Conservation (phyloP, 2,329 filamentous ascomycete genomes). For the Penicillium fuscoglaucum region DNA sequence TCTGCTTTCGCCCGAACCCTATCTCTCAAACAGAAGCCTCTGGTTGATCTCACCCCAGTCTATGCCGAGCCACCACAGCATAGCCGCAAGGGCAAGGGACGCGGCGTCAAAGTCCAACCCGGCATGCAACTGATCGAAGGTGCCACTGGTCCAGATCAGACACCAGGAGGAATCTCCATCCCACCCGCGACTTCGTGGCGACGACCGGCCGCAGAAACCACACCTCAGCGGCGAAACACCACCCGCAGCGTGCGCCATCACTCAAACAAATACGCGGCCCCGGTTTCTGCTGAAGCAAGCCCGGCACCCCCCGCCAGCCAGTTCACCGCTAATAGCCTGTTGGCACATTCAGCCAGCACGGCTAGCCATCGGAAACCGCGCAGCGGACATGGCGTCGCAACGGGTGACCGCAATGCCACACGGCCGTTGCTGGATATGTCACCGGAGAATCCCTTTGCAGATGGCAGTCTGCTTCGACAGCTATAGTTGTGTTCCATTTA, state of each 20-base stretch:
- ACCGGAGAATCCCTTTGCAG: conserved; percentile 44
- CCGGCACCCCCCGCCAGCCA: conserved; percentile 20
- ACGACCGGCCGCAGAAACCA: conserved; percentile 27
- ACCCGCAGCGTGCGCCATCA: conserved; percentile 30
- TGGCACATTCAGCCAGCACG: conserved; percentile 31
- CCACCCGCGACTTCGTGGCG: conserved; percentile 45
- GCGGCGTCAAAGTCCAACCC: conserved; percentile 46
- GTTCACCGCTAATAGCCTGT: conserved; percentile 42
- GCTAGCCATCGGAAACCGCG: conserved; percentile 21
- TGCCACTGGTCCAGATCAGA: conserved; percentile 43
- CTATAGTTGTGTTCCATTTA: conserved; percentile 14
- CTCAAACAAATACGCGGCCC: conserved; percentile 10
- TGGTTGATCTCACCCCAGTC: conserved; percentile 66
- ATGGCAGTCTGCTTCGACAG: conserved; percentile 47
- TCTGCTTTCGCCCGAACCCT: conserved; percentile 46
- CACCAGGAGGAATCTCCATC: conserved; percentile 35
- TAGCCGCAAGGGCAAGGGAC: conserved; percentile 37
- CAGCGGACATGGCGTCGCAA: conserved; percentile 42
- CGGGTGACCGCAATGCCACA: conserved; percentile 40
- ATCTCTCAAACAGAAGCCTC: conserved; percentile 54
- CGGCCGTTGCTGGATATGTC: conserved; percentile 48
- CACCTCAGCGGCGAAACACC: conserved; percentile 33
- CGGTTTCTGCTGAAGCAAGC: conserved; percentile 14
- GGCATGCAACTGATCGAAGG: conserved; percentile 44
- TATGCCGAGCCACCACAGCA: conserved; percentile 62